phyloP scores from a whole-genome alignment of 306 rosid genomes.

The Fragaria nilgerrensis region DNA sequence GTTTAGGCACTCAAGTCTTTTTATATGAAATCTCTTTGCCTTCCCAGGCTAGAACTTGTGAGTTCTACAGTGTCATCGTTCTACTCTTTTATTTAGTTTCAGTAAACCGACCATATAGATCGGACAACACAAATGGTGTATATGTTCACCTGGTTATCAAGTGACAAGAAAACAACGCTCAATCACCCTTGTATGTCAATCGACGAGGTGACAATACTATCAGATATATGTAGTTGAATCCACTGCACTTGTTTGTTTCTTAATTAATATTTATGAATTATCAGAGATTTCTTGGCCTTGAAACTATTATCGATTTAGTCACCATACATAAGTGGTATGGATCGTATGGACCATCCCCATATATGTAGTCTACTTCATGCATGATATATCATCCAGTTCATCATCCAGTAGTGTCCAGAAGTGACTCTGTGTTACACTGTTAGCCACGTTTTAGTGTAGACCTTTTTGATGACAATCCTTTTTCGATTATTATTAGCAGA shows the following conservation, averaged over 20 bases:
- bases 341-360: background rate
- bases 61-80: background rate
- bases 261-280: background rate
- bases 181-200: no score
- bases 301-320: background rate
- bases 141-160: no score
- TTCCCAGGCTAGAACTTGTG: background rate
- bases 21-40: background rate
- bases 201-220: no score
- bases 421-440: background rate
- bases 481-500: background rate
- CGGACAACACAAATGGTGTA: no score
- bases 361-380: background rate
- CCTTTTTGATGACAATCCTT: background rate
- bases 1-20: background rate
- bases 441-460: background rate
- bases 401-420: no score
- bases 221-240: background rate
- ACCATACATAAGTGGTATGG: slow-evolving; percentile 7
- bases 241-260: background rate
- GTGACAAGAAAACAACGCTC: no score
- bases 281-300: background rate
- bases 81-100: no score
- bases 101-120: background rate
- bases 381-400: no score